Conservation (phyloP, 2,329 filamentous ascomycete genomes). For the Didymella sp. region DNA sequence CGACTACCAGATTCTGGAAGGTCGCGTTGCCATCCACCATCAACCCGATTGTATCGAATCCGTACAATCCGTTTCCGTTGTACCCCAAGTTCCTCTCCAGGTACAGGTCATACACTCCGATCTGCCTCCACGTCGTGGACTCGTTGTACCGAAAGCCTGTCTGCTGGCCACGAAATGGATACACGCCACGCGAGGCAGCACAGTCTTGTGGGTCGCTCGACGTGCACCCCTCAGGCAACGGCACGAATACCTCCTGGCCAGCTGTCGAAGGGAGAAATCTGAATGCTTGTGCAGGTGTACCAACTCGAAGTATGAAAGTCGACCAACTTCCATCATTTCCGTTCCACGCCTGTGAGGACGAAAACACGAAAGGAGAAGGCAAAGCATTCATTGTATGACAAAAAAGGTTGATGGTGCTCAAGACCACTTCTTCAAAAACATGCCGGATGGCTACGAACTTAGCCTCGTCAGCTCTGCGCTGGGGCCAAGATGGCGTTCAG, state of each 20-base stretch:
- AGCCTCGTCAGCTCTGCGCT: too few relatives aligned
- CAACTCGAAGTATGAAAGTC: neutral
- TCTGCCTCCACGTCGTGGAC: neutral
- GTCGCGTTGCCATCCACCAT: neutral
- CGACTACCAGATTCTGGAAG: neutral
- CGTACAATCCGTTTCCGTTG: neutral
- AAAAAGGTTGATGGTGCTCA: too few relatives aligned
- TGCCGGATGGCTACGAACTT: too few relatives aligned
- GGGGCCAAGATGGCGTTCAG: too few relatives aligned
- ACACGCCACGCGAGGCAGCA: neutral
- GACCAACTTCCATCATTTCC: neutral
- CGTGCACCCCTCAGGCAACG: neutral
- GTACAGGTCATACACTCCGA: neutral
- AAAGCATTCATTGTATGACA: too few relatives aligned
- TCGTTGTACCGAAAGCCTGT: neutral
- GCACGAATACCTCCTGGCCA: neutral
- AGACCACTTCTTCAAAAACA: too few relatives aligned
- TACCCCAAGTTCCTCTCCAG: neutral
- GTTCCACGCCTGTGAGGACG: neutral
- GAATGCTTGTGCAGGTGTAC: neutral
- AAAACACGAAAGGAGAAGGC: neutral
- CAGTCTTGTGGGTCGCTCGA: neutral
- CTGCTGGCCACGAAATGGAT: neutral
- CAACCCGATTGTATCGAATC: neutral
- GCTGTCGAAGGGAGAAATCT: neutral